These are phyloP conservation scores for Vitis hybrid DNA, from an alignment of 177 flowering plant genomes.

Conservation along the genomic window DNA sequence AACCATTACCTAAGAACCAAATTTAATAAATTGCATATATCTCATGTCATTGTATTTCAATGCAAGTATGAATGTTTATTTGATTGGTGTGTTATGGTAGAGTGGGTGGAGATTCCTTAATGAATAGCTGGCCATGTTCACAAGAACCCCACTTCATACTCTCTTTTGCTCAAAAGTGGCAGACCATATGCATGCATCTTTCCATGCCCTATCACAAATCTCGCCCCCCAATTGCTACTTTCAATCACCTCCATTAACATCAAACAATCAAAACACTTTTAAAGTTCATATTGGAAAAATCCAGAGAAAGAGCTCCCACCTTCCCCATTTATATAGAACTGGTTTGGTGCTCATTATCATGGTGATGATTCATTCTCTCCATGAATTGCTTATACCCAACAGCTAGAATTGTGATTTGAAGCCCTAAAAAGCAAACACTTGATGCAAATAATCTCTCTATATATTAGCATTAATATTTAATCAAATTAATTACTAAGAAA, in stretches of 20 bases:
- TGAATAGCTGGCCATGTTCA: constrained; percentile 26
- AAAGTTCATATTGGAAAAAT: too few relatives aligned
- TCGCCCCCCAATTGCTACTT: neutral
- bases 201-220: neutral
- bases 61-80: neutral
- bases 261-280: neutral
- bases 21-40: neutral
- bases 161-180: constrained; percentile 9
- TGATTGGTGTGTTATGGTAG: neutral
- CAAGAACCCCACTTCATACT: constrained; percentile 8
- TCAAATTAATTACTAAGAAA: too few relatives aligned
- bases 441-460: too few relatives aligned
- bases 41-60: neutral
- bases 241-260: neutral
- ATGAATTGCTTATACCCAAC: too few relatives aligned
- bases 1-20: neutral
- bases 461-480: too few relatives aligned
- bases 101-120: constrained; percentile 1
- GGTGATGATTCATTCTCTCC: too few relatives aligned
- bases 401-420: neutral
- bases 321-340: too few relatives aligned
- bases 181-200: constrained; percentile 8
- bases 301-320: too few relatives aligned
- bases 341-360: too few relatives aligned
- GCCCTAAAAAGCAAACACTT: too few relatives aligned